Percentiles rank a stretch among this genome's conserved stretches.
phyloP scores from a whole-genome alignment of 805 yeast genomes.

The Tetrapisispora iriomotensis region DNA sequence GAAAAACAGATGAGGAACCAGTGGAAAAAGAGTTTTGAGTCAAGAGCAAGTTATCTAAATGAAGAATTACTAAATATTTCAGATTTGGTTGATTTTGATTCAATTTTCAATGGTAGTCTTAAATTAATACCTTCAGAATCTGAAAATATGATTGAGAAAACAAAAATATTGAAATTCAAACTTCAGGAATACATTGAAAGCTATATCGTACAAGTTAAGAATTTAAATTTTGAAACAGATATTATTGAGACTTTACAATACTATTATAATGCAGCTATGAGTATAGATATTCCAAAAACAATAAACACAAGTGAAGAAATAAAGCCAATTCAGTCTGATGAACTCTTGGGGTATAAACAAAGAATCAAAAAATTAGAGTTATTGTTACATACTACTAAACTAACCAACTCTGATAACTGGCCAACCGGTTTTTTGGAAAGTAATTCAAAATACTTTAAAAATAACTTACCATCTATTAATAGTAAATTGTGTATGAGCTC shows the following conservation, averaged over 20 bases:
- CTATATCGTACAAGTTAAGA: constrained; percentile 32
- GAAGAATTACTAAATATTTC: constrained; percentile 5
- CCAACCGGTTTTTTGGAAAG: constrained; percentile 32
- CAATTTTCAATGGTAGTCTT: constrained; percentile 3
- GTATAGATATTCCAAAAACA: constrained; percentile 2
- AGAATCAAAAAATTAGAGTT: constrained; percentile 72
- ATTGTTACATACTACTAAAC: constrained; percentile 64
- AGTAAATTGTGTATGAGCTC: neutral
- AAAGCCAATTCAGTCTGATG: neutral
- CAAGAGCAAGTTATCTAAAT: constrained; percentile 10
- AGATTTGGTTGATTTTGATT: constrained; percentile 6
- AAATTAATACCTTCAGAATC: neutral
- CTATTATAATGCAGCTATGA: constrained; percentile 25
- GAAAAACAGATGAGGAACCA: constrained; percentile 46
- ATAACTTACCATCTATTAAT: neutral
- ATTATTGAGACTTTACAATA: constrained; percentile 26
- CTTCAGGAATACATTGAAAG: constrained; percentile 24
- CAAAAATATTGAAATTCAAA: neutral
- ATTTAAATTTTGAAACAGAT: constrained; percentile 24
- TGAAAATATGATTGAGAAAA: neutral
- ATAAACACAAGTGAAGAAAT: neutral
- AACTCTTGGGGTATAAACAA: constrained; percentile 47
- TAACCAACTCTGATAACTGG: constrained; percentile 41
- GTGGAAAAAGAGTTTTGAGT: constrained; percentile 58
- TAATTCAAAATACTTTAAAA: constrained; percentile 1